These are phyloP conservation scores for Angomonas deanei DNA, from an alignment of 208 protist species.

Conservation along the genomic window DNA sequence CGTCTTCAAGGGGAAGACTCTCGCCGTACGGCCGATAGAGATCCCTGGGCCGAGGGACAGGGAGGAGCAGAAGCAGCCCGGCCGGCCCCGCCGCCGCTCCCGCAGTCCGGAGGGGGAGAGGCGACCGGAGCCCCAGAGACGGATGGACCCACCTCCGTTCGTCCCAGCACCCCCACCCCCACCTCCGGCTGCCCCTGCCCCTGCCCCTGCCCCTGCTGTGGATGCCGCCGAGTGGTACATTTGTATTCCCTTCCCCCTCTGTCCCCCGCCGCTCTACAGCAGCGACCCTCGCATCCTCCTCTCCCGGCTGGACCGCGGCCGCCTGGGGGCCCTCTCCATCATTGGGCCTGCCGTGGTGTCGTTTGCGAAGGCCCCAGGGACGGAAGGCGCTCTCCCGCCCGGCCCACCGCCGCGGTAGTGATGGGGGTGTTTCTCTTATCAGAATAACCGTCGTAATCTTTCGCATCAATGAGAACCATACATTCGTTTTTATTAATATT, in stretches of 20 bases:
- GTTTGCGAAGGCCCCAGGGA: not conserved
- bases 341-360: slow-evolving; percentile 9
- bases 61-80: no score
- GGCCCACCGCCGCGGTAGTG: not conserved
- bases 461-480: no score
- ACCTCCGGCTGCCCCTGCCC: not conserved
- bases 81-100: not conserved
- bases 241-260: slow-evolving; percentile 23
- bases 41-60: not conserved
- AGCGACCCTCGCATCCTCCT: slow-evolving; percentile 17
- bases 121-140: not conserved
- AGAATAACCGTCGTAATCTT: no score
- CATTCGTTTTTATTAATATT: no score
- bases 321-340: slow-evolving; percentile 19
- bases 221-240: slow-evolving; percentile 15
- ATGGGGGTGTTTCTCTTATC: no score
- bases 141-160: not conserved
- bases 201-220: not conserved
- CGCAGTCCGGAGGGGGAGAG: not conserved
- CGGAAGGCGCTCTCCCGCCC: not conserved
- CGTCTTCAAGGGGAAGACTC: not conserved
- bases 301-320: slow-evolving; percentile 14
- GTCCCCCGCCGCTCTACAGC: slow-evolving; percentile 15
- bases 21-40: not conserved
- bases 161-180: not conserved